Conservation (phyloP, 495 filamentous ascomycete species). For the Aspergillus taichungensis region DNA sequence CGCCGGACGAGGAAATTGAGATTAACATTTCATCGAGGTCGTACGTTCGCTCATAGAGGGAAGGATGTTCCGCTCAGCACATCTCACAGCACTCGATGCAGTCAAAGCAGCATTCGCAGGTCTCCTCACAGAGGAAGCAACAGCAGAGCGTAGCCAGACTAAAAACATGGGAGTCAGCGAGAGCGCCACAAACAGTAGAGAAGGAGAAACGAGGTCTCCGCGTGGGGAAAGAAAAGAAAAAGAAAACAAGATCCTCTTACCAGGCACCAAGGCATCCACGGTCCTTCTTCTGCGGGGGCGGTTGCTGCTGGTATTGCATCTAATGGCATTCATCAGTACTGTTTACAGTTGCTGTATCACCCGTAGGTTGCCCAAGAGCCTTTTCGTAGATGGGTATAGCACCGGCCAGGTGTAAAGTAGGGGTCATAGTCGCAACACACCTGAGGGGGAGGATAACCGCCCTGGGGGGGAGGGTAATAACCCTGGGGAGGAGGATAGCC, state of each 20-base stretch:
- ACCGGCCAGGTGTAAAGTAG: slow-evolving; percentile 1
- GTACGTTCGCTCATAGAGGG: slow-evolving; percentile 5
- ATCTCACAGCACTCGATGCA: slow-evolving; percentile 58
- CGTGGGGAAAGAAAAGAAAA: not conserved
- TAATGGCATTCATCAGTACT: slow-evolving; percentile 5
- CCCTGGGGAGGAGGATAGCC: slow-evolving; percentile 17
- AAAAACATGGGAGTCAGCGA: slow-evolving; percentile 7
- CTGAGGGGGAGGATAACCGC: slow-evolving; percentile 12
- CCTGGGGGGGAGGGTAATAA: slow-evolving; percentile 1
- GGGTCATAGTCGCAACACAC: slow-evolving; percentile 15
- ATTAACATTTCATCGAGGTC: slow-evolving; percentile 9
- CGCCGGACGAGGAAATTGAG: not conserved
- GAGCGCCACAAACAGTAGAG: too few relatives aligned
- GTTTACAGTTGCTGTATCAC: not conserved
- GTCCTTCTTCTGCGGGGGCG: slow-evolving; percentile 40
- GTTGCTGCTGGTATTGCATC: slow-evolving; percentile 54
- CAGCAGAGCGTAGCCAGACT: slow-evolving; percentile 66
- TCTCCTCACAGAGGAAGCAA: slow-evolving; percentile 70
- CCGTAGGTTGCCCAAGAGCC: not conserved
- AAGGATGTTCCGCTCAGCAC: slow-evolving; percentile 17
- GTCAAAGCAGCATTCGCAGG: slow-evolving; percentile 69
- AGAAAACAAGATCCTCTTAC: slow-evolving; percentile 24
- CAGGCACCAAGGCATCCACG: slow-evolving; percentile 55
- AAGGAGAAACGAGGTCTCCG: too few relatives aligned
- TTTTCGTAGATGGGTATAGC: not conserved